Evolutionary conservation across 2,329 filamentous ascomycete genomes (phyloP), one percentile per base, ranked within the genome.

Genomic region (Chaetomium olivaceum): DNA sequence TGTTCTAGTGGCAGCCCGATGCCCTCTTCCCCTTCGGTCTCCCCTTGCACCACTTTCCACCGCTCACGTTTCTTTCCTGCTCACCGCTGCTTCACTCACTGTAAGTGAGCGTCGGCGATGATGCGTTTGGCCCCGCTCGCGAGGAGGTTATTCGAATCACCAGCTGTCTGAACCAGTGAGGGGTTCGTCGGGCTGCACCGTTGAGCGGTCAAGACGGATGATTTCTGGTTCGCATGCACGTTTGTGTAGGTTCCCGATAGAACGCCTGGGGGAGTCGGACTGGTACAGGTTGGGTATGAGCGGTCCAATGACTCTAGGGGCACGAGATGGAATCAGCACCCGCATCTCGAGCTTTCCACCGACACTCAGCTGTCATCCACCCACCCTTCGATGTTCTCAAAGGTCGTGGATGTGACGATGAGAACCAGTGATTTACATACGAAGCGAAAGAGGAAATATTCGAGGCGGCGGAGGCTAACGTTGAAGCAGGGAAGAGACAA

Each of bases 171-270:
- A 60, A 4, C 25, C 39, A 59, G n/a, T 23, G 39, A 9, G 48
- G 25, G 54, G 58, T 55, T 58, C 61, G 58, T 67, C 62, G 65
- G 62, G 65, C 59, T 64, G 65, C 58, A 56, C 62, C 62, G 58
- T 62, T 58, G 60, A 61, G 66, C 66, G 66, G 66, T 67, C 66
- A 67, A 43, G 58, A 31, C 55, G 31, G 39, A 36, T 50, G 56
- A 31, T 29, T 31, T 65, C 21, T 65, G 66, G 66, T 61, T 65
- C 62, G 60, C 58, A 58, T 67, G 66, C 66, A 65, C 39, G 66
- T 31, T 4, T 36, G 66, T 67, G 66, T 67, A 50, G 66, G 56
- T 62, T 67, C 59, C 66, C 66, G 66, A 25, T 16, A 36, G 66
- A 67, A 67, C 60, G 50, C 51, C 43, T 67, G 63, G 60, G 46